Percentiles rank a stretch among this genome's conserved stretches.
phyloP scores from a whole-genome alignment of 1,284 basidiomycete genomes.

The Naganishia sp. region DNA sequence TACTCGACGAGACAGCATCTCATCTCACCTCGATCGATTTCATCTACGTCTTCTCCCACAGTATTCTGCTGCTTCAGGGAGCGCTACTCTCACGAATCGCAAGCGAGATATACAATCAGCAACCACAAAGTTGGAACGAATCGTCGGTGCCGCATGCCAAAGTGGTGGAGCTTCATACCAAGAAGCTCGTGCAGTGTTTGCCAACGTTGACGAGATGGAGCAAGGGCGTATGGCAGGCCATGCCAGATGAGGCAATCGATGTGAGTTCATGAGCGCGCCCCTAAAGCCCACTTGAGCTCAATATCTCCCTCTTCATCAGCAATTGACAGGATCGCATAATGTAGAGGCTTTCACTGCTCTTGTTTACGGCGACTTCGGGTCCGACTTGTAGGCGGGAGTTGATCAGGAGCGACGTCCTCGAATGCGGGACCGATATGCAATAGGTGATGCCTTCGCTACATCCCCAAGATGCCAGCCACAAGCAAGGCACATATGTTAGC shows the following conservation, averaged over 20 bases:
- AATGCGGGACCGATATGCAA: too few relatives aligned
- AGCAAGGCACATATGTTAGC: too few relatives aligned
- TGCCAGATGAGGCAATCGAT: constrained; percentile 52
- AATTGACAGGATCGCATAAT: constrained; percentile 44
- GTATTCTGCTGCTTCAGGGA: constrained; percentile 42
- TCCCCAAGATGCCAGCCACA: too few relatives aligned
- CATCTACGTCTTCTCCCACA: constrained; percentile 45
- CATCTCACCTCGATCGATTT: constrained; percentile 49
- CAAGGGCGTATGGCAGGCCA: constrained; percentile 50
- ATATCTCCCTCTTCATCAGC: constrained; percentile 10
- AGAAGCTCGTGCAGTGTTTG: constrained; percentile 48
- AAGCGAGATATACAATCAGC: constrained; percentile 38
- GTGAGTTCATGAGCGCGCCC: constrained; percentile 34
- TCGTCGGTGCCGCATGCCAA: neutral
- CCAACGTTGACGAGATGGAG: constrained; percentile 48
- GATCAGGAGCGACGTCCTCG: neutral
- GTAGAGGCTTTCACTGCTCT: constrained; percentile 51
- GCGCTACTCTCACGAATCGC: constrained; percentile 38
- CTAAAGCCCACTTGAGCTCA: neutral
- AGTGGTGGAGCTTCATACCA: constrained; percentile 23
- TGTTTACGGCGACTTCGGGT: constrained; percentile 50
- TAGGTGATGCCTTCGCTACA: too few relatives aligned
- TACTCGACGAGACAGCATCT: constrained; percentile 44
- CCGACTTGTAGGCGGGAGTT: constrained; percentile 1
- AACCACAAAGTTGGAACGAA: constrained; percentile 2